These are phyloP conservation scores for Backusella australiensis DNA, from an alignment of 192 early-diverging fungal species.

Conservation along the genomic window DNA sequence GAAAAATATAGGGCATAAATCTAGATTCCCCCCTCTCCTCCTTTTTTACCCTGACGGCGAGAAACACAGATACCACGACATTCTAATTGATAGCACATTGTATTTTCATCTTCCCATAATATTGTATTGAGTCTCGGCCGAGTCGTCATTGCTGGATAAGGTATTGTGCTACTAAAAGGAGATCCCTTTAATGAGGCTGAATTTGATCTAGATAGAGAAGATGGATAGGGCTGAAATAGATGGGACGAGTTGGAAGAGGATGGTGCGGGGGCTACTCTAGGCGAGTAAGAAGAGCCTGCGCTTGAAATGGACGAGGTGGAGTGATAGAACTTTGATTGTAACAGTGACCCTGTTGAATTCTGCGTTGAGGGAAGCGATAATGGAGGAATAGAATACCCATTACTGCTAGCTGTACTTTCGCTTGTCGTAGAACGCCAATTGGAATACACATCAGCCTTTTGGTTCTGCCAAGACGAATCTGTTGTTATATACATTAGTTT, in stretches of 20 bases:
- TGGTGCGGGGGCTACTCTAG: background rate
- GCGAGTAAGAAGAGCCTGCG: background rate
- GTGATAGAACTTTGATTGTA: background rate
- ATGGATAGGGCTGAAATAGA: constrained; percentile 10
- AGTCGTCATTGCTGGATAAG: background rate
- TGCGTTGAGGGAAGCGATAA: background rate
- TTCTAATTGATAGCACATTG: constrained; percentile 76
- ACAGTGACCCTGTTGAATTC: background rate
- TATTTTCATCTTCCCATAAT: constrained; percentile 80
- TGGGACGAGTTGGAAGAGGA: background rate
- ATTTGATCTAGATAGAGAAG: constrained; percentile 1
- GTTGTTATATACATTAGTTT: background rate
- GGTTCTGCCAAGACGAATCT: background rate
- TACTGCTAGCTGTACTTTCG: background rate
- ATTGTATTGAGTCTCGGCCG: constrained; percentile 61
- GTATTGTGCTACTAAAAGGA: background rate
- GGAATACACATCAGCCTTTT: background rate
- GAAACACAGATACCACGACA: constrained; percentile 74
- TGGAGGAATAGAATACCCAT: background rate
- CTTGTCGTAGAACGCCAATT: background rate
- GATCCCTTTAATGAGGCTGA: background rate
- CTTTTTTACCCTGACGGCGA: constrained; percentile 52
- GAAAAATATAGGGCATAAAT: background rate
- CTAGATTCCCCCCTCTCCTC: background rate
- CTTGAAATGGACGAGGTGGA: background rate